These are phyloP conservation scores for Orbilia oligospora DNA, from an alignment of 2,329 filamentous ascomycete species.

Conservation along the genomic window DNA sequence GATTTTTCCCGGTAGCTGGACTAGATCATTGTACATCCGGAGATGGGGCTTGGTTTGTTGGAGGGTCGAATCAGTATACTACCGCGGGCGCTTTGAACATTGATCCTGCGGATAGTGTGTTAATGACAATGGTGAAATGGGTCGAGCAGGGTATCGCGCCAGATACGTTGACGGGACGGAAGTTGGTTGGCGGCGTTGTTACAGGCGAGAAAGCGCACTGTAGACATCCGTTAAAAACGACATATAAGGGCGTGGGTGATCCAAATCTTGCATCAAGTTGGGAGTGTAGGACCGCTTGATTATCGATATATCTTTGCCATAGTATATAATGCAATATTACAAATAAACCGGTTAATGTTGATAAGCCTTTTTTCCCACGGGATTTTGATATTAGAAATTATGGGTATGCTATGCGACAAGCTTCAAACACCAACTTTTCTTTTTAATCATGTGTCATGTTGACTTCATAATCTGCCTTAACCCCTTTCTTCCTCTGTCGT, in stretches of 20 bases:
- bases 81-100: conserved; percentile 31
- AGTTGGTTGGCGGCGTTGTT: conserved; percentile 25
- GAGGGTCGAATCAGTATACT: conserved; percentile 36
- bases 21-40: conserved; percentile 66
- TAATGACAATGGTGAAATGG: conserved; percentile 71
- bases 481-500: conserved; percentile 87
- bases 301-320: not conserved
- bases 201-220: conserved; percentile 35
- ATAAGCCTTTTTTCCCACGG: not conserved
- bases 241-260: conserved; percentile 41
- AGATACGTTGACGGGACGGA: conserved; percentile 64
- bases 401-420: not conserved
- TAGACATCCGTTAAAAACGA: conserved; percentile 48
- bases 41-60: conserved; percentile 61
- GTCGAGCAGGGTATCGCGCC: conserved; percentile 68
- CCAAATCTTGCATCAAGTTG: conserved; percentile 46
- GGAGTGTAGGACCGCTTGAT: conserved; percentile 30
- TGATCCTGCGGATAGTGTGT: conserved; percentile 52
- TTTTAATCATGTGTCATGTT: conserved; percentile 55
- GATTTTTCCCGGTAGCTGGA: conserved; percentile 66
- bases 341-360: not conserved
- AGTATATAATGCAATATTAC: conserved; percentile 4
- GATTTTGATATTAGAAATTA: conserved; percentile 10
- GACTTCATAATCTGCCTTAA: conserved; percentile 83
- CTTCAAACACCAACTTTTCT: not conserved